Base-by-base conservation (phyloP, 495 filamentous ascomycete species). In the Aspergillus affinis region DNA sequence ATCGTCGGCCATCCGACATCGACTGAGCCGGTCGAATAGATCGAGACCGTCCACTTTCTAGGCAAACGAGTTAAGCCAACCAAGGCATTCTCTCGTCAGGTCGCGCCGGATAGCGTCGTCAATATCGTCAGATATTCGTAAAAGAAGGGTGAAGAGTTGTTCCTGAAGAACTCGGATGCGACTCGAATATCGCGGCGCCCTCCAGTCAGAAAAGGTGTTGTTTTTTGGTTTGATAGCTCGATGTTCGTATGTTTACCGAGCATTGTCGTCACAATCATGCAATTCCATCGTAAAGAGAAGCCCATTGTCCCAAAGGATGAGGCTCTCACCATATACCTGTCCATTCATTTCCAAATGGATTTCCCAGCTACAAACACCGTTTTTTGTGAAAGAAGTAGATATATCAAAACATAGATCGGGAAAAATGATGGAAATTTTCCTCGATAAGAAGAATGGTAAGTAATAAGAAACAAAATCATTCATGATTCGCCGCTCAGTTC, bases 401-500 rank as follows among this genome's bases (percentile, higher is more conserved):
- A 41, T 15, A 30, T n/a, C 30, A 54, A 54, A 54, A 19, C 12
- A 12, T 1, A 32, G 26, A 19, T 52, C 12, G n/a, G 18, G 29
- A 23, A 52, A 29, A 53, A n/a, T 21, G 26, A 52, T 46, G 30
- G 53, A 55, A 3, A 12, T 19, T 19, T 19, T 36, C 17, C 51
- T 53, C 51, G 44, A 51, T 21, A 54, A 47, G 26, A 48, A 51
- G 44, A 54, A 49, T 23, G n/a, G 6, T 12, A 55, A 2, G 26
- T n/a, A 57, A 19, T n/a, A 53, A 54, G 32, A 58, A 53, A 20
- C 36, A 54, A 58, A 62, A 49, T 4, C 52, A 52, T 59, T 77
- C 70, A 76, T 10, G 66, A 70, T 50, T 75, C 75, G 48, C 74
- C 73, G 26, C 69, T 70, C 45, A 78, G 63, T 55, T 78, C 75